phyloP scores from a whole-genome alignment of 805 yeast species.

The Nakazawaea anatomiae region DNA sequence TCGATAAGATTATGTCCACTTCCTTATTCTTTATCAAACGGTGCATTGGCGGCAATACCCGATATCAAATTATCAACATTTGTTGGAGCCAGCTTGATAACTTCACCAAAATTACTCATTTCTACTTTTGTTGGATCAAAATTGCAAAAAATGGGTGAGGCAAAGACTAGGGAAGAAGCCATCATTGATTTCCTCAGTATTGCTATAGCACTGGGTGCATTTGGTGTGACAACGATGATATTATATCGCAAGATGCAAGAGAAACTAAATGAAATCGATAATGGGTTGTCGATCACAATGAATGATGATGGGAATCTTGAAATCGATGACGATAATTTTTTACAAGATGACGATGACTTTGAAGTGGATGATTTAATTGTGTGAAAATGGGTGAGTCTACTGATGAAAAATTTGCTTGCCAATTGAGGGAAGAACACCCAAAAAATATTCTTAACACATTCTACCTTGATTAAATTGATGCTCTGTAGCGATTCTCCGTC shows the following conservation, averaged over 20 bases:
- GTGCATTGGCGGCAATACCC: constrained; percentile 86
- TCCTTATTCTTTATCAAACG: constrained; percentile 89
- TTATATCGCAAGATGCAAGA: constrained; percentile 52
- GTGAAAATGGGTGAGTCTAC: background rate
- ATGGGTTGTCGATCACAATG: constrained; percentile 1
- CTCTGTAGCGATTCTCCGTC: too few relatives aligned
- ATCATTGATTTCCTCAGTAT: constrained; percentile 62
- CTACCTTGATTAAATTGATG: too few relatives aligned
- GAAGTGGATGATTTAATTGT: constrained; percentile 11
- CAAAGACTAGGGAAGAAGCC: constrained; percentile 42
- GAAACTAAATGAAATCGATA: constrained; percentile 18
- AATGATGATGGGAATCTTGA: constrained; percentile 10
- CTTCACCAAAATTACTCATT: constrained; percentile 78
- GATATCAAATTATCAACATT: constrained; percentile 60
- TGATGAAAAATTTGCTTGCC: too few relatives aligned
- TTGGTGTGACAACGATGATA: constrained; percentile 57
- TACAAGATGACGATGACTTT: constrained; percentile 8
- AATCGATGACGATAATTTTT: constrained; percentile 7
- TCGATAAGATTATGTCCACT: constrained; percentile 83
- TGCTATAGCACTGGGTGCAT: constrained; percentile 45
- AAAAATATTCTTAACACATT: too few relatives aligned
- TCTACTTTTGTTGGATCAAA: constrained; percentile 76
- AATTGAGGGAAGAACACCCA: too few relatives aligned
- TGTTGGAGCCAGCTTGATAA: constrained; percentile 61
- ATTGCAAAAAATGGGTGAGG: constrained; percentile 61